A percentile compares a stretch with the other conserved stretches of the same genome.
Evolutionary conservation across 1,139 yeast species (phyloP).

Genomic region (Hyphopichia buzzinii): DNA sequence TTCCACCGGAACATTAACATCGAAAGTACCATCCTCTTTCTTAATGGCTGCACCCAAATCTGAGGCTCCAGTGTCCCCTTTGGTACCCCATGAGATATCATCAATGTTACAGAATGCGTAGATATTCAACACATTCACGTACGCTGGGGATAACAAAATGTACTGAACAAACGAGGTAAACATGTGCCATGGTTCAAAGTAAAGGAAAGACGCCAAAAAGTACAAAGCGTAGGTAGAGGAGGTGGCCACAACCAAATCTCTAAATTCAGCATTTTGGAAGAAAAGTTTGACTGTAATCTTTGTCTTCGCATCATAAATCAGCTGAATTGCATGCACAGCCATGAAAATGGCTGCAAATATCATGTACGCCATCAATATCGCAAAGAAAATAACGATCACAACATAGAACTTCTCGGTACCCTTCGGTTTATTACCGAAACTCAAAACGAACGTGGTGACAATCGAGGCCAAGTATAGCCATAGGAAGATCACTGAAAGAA

Average conservation of each 20-base stretch:
- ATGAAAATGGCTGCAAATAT: constrained; percentile 58
- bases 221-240: constrained; percentile 47
- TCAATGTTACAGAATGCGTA: constrained; percentile 52
- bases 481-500: constrained; percentile 74
- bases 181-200: constrained; percentile 54
- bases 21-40: constrained; percentile 63
- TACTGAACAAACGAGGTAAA: constrained; percentile 48
- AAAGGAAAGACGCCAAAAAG: constrained; percentile 45
- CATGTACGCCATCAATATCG: constrained; percentile 88
- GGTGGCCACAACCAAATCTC: constrained; percentile 50
- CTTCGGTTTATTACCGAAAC: constrained; percentile 92
- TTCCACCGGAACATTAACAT: constrained; percentile 68
- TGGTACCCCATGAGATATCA: constrained; percentile 53
- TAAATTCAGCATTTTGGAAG: constrained; percentile 41
- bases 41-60: constrained; percentile 58
- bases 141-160: constrained; percentile 46
- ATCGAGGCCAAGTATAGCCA: constrained; percentile 89
- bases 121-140: constrained; percentile 47
- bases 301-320: constrained; percentile 28
- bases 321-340: constrained; percentile 46
- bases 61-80: constrained; percentile 45
- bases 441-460: constrained; percentile 86
- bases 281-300: constrained; percentile 38
- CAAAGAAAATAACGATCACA: constrained; percentile 85
- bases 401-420: constrained; percentile 84